These are phyloP conservation scores for Nephelium lappaceum DNA, from an alignment of 345 rosid genomes.

Conservation along the genomic window DNA sequence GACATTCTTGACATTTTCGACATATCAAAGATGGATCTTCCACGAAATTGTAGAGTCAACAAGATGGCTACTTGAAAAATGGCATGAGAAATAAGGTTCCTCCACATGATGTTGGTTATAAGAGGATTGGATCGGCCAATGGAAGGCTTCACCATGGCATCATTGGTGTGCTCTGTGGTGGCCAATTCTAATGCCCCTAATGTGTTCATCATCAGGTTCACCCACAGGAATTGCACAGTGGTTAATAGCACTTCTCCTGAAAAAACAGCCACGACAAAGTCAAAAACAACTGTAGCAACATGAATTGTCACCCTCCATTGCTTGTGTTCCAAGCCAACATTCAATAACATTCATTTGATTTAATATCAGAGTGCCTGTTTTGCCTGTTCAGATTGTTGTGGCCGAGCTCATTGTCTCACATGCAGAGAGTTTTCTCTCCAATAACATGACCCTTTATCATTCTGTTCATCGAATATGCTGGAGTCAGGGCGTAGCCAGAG, in stretches of 20 bases:
- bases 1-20: constrained; percentile 30
- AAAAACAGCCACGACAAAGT: constrained; percentile 40
- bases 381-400: constrained; percentile 57
- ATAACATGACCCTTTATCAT: constrained; percentile 53
- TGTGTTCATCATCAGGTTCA: constrained; percentile 51
- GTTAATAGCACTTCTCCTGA: constrained; percentile 43
- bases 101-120: constrained; percentile 47
- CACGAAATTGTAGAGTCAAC: constrained; percentile 40
- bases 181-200: constrained; percentile 46
- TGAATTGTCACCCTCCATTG: constrained; percentile 9
- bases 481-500: constrained; percentile 43
- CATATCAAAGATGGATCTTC: constrained; percentile 33
- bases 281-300: constrained; percentile 40
- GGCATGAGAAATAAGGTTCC: constrained; percentile 43
- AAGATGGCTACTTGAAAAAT: constrained; percentile 38
- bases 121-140: constrained; percentile 40
- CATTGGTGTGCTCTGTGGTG: constrained; percentile 35
- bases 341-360: constrained; percentile 45
- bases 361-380: constrained; percentile 56
- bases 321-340: constrained; percentile 39
- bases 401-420: constrained; percentile 66
- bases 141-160: constrained; percentile 36
- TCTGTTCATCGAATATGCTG: constrained; percentile 46
- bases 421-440: constrained; percentile 53
- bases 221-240: constrained; percentile 49